phyloP scores from a whole-genome alignment of 192 early-diverging fungal species.

The Backusella morwellensis region DNA sequence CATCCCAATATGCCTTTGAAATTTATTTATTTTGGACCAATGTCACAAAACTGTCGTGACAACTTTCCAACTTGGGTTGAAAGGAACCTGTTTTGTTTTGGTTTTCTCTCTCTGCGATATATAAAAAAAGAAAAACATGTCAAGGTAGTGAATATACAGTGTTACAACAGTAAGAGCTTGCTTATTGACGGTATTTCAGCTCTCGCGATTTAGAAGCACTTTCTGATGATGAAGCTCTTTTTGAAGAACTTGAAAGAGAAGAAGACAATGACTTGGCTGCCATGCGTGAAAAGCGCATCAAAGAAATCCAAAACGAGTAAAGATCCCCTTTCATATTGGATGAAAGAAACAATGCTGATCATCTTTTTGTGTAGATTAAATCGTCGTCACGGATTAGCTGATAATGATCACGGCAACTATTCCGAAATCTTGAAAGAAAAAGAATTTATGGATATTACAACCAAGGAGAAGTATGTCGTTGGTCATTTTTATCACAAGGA shows the following conservation, averaged over 20 bases:
- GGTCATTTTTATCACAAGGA: constrained; percentile 92
- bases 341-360: background rate
- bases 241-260: constrained; percentile 86
- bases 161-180: background rate
- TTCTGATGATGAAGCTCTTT: constrained; percentile 69
- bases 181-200: background rate
- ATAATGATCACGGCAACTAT: constrained; percentile 75
- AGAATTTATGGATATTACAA: constrained; percentile 79
- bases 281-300: constrained; percentile 81
- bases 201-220: constrained; percentile 42
- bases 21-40: background rate
- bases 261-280: constrained; percentile 66
- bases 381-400: constrained; percentile 58
- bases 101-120: background rate
- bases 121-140: background rate
- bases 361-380: constrained; percentile 46
- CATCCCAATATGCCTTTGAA: background rate
- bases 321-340: constrained; percentile 13
- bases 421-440: constrained; percentile 76
- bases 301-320: constrained; percentile 85
- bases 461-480: constrained; percentile 65
- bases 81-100: background rate
- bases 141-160: background rate
- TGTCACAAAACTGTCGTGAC: background rate
- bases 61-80: background rate